Percentiles rank a stretch among this genome's conserved stretches.
These are phyloP conservation scores for Tetramitus jugosus DNA, from an alignment of 208 protist genomes.

Conservation along the genomic window DNA sequence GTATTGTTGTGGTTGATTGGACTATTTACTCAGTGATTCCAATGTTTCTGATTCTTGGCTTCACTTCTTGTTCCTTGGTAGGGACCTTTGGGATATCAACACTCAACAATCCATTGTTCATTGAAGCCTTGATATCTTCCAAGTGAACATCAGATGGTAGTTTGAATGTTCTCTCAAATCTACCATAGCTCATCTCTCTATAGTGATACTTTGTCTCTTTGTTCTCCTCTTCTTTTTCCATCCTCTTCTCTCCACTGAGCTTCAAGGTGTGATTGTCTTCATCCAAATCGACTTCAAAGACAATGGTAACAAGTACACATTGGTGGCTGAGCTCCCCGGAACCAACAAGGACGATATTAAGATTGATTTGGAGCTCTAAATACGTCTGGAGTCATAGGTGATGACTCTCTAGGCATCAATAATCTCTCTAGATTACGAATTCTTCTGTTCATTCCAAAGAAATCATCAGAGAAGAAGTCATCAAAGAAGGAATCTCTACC, in stretches of 20 bases:
- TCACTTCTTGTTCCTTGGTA: not conserved
- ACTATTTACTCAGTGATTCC: not conserved
- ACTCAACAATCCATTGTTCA: conserved; percentile 4
- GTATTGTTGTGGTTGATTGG: not conserved
- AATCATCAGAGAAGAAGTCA: too few relatives aligned
- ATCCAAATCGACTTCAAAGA: conserved; percentile 7
- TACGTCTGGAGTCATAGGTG: too few relatives aligned
- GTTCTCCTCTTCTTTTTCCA: not conserved
- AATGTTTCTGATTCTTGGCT: not conserved
- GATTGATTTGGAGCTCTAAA: too few relatives aligned
- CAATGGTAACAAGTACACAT: too few relatives aligned
- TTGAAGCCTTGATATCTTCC: too few relatives aligned
- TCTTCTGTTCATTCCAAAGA: too few relatives aligned
- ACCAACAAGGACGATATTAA: too few relatives aligned
- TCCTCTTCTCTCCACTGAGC: not conserved
- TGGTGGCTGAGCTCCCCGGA: too few relatives aligned
- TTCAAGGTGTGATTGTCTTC: not conserved
- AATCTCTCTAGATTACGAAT: too few relatives aligned
- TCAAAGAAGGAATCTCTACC: too few relatives aligned
- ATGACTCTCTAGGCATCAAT: too few relatives aligned
- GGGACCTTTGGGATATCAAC: too few relatives aligned
- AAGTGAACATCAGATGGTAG: not conserved
- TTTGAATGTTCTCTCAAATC: conserved; percentile 1
- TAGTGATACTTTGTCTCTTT: not conserved
- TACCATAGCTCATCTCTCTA: not conserved